Evolutionary conservation across 2,329 filamentous ascomycete species (phyloP).

Genomic region (Hypomyces perniciosus): DNA sequence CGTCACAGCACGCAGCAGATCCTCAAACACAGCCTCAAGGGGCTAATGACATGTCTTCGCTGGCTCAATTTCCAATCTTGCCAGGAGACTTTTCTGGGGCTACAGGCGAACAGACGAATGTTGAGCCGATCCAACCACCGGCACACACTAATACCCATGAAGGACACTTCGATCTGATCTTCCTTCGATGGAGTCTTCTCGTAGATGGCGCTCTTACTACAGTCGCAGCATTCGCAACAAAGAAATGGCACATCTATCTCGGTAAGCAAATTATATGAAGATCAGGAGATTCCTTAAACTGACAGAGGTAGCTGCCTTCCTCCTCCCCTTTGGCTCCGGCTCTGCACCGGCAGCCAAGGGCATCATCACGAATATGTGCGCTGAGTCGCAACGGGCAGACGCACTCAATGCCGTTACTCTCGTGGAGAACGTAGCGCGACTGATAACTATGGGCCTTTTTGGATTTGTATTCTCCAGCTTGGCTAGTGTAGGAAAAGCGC

Average conservation of each 20-base stretch:
- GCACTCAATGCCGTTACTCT: conserved; percentile 64
- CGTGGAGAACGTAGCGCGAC: conserved; percentile 61
- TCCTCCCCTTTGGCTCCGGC: conserved; percentile 63
- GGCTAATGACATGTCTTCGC: too few species aligned
- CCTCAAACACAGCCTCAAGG: conserved; percentile 2
- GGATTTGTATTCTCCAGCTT: conserved; percentile 61
- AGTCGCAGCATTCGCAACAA: conserved; percentile 53
- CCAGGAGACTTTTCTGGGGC: conserved; percentile 38
- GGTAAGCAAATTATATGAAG: too few species aligned
- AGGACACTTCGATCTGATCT: conserved; percentile 60
- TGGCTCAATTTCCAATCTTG: conserved; percentile 27
- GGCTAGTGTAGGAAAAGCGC: conserved; percentile 51
- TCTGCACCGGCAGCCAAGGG: conserved; percentile 65
- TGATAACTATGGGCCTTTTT: conserved; percentile 60
- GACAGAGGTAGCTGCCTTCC: conserved; percentile 47
- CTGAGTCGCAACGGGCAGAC: conserved; percentile 55
- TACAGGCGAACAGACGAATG: conserved; percentile 33
- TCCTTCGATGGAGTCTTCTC: conserved; percentile 59
- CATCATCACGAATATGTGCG: conserved; percentile 66
- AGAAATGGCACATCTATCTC: conserved; percentile 64
- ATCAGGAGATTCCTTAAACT: too few species aligned
- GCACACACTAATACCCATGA: conserved; percentile 32
- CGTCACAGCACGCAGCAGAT: not conserved
- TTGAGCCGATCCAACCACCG: conserved; percentile 36
- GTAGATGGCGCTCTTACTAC: conserved; percentile 60